These are phyloP conservation scores for Paxillus rubicundulus DNA, from an alignment of 768 basidiomycete species.

Conservation along the genomic window DNA sequence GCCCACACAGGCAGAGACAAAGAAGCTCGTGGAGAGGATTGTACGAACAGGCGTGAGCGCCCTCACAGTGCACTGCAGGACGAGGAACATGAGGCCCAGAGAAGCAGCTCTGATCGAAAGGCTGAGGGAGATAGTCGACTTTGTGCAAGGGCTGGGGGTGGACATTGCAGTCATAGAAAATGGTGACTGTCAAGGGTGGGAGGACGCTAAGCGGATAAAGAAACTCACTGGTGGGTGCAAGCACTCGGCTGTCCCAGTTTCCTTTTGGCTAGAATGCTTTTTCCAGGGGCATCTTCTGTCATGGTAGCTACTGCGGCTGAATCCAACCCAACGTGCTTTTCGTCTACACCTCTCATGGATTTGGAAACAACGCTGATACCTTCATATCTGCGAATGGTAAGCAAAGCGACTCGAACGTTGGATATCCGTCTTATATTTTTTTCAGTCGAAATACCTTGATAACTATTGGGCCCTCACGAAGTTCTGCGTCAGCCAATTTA, in stretches of 20 bases:
- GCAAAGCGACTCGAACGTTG: constrained; percentile 4
- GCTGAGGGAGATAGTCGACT: constrained; percentile 81
- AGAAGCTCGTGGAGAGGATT: constrained; percentile 86
- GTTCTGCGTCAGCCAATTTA: constrained; percentile 84
- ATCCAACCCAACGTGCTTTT: constrained; percentile 88
- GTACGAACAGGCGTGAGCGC: constrained; percentile 84
- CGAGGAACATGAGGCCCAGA: constrained; percentile 82
- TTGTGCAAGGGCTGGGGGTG: constrained; percentile 69
- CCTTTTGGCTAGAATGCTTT: neutral
- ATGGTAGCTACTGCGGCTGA: constrained; percentile 98
- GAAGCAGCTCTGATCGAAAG: constrained; percentile 79
- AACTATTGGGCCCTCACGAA: constrained; percentile 86
- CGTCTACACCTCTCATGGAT: constrained; percentile 61
- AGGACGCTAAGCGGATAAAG: constrained; percentile 75
- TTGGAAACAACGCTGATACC: constrained; percentile 69
- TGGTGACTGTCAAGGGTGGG: constrained; percentile 82
- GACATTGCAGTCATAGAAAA: constrained; percentile 91
- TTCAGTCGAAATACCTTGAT: constrained; percentile 68
- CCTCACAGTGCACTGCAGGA: constrained; percentile 94
- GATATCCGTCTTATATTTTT: constrained; percentile 4
- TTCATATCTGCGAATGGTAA: constrained; percentile 70
- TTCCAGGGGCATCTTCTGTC: constrained; percentile 75
- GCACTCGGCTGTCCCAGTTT: neutral
- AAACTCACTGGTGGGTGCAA: constrained; percentile 62
- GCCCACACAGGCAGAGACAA: constrained; percentile 81